Base-by-base conservation (phyloP, 2,329 filamentous ascomycete genomes). In the Neoscytalidium dimidiatum region DNA sequence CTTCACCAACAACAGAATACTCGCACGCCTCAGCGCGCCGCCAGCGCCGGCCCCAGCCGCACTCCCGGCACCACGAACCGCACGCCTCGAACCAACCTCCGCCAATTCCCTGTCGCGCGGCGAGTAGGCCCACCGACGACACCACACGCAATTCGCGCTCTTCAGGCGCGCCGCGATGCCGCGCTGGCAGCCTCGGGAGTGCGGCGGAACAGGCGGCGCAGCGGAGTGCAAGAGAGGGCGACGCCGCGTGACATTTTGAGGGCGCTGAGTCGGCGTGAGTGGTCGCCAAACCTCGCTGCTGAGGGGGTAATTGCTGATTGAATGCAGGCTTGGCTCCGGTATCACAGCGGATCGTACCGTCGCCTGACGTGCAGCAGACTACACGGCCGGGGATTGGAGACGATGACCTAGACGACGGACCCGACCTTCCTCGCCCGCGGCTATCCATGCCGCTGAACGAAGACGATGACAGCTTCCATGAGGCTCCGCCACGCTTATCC, bases 211-310 rank as follows among this genome's bases (percentile, higher is more conserved):
- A 74, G 83, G 63, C 78, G 81, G 66, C 71, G 75, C 66, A 85
- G 83, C 66, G 80, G 80, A 28, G 76, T 82, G 35, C 68, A 82
- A 63, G 80, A 84, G 69, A 75, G 84, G 44, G 84, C 86, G 71
- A 86, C 85, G 6, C 84, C 84, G 4, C 81, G 85, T 68, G 83
- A 86, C 69, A 80, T 84, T 28, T 71, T 86, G 61, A 77, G 80
- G 53, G 82, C 84, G 62, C 72, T 87, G 8, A 84, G 84, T 61
- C 83, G 77, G 79, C 77, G 83, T 82, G 76, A 43, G 72, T 57
- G 31, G n/a, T 2, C 14, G 8, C 7, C 2, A 29, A 8, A 33
- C 28, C 19, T 7, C 14, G 14, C 23, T 4, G 26, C 2, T 26
- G 23, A 7, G 62, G 67, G 68, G 9, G 17, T 26, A 62, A 33